Evolutionary conservation across 1,284 basidiomycete genomes (phyloP).

Genomic region (Pyrrhoderma lamaoense): DNA sequence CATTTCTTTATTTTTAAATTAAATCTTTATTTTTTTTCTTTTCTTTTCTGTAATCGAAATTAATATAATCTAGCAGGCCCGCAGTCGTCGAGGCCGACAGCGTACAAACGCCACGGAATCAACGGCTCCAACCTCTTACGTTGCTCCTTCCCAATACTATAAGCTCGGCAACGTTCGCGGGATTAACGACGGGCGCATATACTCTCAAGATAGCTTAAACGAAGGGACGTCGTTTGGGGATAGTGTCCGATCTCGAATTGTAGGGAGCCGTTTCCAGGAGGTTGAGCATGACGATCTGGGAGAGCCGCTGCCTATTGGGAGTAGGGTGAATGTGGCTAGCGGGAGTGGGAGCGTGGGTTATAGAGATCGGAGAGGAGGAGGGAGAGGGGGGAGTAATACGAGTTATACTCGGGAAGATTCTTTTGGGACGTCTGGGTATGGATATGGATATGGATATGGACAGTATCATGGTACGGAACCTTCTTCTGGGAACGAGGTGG

Average conservation of each 20-base stretch:
- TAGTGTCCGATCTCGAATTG: constrained; percentile 51
- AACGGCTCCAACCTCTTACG: constrained; percentile 65
- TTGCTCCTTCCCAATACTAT: constrained; percentile 73
- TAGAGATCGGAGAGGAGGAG: too few relatives aligned
- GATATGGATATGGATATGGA: constrained; percentile 44
- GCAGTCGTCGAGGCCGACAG: constrained; percentile 36
- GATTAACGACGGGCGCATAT: constrained; percentile 52
- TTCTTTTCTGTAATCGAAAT: too few relatives aligned
- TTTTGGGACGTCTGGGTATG: constrained; percentile 38
- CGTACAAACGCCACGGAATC: constrained; percentile 55
- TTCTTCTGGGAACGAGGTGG: constrained; percentile 21
- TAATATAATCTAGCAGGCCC: constrained; percentile 22
- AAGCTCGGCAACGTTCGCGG: constrained; percentile 56
- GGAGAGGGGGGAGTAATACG: too few relatives aligned
- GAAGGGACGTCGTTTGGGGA: constrained; percentile 40
- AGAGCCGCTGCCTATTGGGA: constrained; percentile 57
- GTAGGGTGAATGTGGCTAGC: constrained; percentile 32
- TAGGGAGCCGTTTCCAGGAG: constrained; percentile 67
- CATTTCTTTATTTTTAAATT: neutral
- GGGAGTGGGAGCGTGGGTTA: too few relatives aligned
- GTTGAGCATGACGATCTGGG: constrained; percentile 51
- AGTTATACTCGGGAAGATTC: constrained; percentile 33
- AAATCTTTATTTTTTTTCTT: neutral
- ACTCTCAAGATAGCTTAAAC: constrained; percentile 20
- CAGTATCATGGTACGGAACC: constrained; percentile 42